Conservation (phyloP, 768 basidiomycete species). For the Porpolomopsis calyptriformis region DNA sequence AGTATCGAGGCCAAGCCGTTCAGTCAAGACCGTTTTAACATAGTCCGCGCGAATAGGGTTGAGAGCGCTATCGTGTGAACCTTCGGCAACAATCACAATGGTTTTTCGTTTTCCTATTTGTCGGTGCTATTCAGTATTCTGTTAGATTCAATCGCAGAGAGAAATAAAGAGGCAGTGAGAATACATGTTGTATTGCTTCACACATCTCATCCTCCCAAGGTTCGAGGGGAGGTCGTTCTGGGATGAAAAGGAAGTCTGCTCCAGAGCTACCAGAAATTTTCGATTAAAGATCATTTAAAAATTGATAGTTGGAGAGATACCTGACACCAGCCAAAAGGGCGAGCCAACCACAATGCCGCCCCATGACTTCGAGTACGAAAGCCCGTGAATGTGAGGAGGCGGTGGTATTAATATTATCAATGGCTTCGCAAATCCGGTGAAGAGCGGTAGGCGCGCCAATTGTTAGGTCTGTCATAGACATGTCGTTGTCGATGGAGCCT, state of each 20-base stretch:
- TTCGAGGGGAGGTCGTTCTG: constrained; percentile 73
- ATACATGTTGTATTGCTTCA: constrained; percentile 63
- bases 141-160: not conserved
- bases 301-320: constrained; percentile 27
- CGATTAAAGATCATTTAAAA: not conserved
- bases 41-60: constrained; percentile 89
- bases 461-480: constrained; percentile 95
- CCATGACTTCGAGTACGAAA: constrained; percentile 99
- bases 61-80: constrained; percentile 78
- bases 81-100: constrained; percentile 96
- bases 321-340: constrained; percentile 88
- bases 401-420: constrained; percentile 97
- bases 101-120: constrained; percentile 91
- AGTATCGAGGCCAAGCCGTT: constrained; percentile 85
- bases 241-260: constrained; percentile 97
- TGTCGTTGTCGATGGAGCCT: constrained; percentile 98
- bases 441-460: constrained; percentile 95
- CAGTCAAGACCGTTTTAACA: constrained; percentile 80
- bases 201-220: constrained; percentile 95
- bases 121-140: constrained; percentile 56
- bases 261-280: constrained; percentile 45
- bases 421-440: constrained; percentile 93
- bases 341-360: constrained; percentile 99
- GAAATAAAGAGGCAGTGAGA: not conserved
- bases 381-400: constrained; percentile 93